Evolutionary conservation across 2,329 filamentous ascomycete species (phyloP).

Genomic region (Monosporascus sp.): DNA sequence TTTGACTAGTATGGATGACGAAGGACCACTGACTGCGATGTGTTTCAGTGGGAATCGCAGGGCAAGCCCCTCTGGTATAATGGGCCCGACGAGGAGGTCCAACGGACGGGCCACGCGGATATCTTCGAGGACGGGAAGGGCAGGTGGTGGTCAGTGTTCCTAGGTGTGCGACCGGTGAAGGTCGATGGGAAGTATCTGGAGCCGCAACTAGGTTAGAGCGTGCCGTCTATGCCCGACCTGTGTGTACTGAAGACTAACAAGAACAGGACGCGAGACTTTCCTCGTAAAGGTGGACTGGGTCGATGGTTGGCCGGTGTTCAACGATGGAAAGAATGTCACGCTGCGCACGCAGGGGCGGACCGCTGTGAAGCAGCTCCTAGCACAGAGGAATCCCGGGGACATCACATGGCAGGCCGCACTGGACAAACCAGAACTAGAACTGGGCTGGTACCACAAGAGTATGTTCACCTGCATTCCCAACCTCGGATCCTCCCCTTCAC

Average conservation of each 20-base stretch:
- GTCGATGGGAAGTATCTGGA: constrained; percentile 24
- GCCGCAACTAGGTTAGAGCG: constrained; percentile 34
- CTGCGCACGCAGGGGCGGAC: constrained; percentile 29
- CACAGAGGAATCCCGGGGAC: constrained; percentile 26
- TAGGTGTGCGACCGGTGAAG: constrained; percentile 36
- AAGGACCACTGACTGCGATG: too few species aligned
- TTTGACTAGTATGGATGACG: too few species aligned
- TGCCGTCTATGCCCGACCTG: too few species aligned
- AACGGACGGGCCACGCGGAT: constrained; percentile 45
- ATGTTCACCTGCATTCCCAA: neutral
- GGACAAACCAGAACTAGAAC: constrained; percentile 18
- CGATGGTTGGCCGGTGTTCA: constrained; percentile 47
- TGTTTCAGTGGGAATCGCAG: constrained; percentile 36
- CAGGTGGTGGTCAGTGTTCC: constrained; percentile 42
- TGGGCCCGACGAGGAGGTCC: constrained; percentile 39
- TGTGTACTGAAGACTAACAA: neutral
- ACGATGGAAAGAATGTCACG: constrained; percentile 37
- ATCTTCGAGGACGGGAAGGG: constrained; percentile 39
- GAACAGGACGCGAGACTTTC: constrained; percentile 42
- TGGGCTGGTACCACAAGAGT: constrained; percentile 36
- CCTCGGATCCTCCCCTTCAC: neutral
- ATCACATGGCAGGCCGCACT: constrained; percentile 30
- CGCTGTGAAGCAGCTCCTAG: constrained; percentile 9
- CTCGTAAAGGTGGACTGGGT: constrained; percentile 44
- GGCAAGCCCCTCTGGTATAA: constrained; percentile 41